Percentiles rank a stretch among this genome's conserved stretches.
Evolutionary conservation across 2,329 filamentous ascomycete species (phyloP).

Genomic region (Cladosporium velox): DNA sequence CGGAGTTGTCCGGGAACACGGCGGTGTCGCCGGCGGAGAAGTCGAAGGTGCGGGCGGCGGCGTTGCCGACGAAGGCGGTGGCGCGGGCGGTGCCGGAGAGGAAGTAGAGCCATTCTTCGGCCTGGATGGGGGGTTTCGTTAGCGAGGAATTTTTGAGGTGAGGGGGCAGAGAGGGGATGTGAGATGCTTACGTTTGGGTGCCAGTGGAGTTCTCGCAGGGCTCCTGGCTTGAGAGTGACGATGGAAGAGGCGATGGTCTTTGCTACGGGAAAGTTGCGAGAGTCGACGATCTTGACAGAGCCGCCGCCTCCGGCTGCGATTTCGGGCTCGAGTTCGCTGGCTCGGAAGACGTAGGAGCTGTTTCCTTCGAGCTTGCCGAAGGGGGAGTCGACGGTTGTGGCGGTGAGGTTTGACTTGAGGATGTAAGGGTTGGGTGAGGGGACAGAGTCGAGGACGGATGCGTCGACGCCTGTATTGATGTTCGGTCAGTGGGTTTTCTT

Average conservation of each 20-base stretch:
- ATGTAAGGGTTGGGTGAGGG: slow-evolving; percentile 64
- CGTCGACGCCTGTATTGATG: slow-evolving; percentile 45
- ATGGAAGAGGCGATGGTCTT: slow-evolving; percentile 67
- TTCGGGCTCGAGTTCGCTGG: slow-evolving; percentile 47
- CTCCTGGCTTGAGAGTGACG: slow-evolving; percentile 64
- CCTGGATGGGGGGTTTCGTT: slow-evolving; percentile 42
- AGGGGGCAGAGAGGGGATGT: background rate
- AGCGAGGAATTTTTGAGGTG: background rate
- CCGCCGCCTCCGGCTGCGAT: slow-evolving; percentile 59
- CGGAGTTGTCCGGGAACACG: slow-evolving; percentile 61
- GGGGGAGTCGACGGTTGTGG: slow-evolving; percentile 50
- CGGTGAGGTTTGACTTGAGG: slow-evolving; percentile 56
- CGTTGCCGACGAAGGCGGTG: slow-evolving; percentile 62
- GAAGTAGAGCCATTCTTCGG: slow-evolving; percentile 73
- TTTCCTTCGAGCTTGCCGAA: slow-evolving; percentile 56
- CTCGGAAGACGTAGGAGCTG: slow-evolving; percentile 64
- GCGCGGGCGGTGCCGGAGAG: slow-evolving; percentile 62
- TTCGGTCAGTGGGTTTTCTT: background rate
- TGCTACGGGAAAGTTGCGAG: slow-evolving; percentile 65
- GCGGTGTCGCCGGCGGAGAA: slow-evolving; percentile 61
- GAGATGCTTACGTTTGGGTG: slow-evolving; percentile 60
- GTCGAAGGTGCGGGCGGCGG: slow-evolving; percentile 66
- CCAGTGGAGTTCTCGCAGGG: slow-evolving; percentile 68
- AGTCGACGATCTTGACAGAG: slow-evolving; percentile 62
- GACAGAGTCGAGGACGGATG: slow-evolving; percentile 60